Conservation (phyloP, 2,329 filamentous ascomycete species). For the Talaromyces albobiverticillius region DNA sequence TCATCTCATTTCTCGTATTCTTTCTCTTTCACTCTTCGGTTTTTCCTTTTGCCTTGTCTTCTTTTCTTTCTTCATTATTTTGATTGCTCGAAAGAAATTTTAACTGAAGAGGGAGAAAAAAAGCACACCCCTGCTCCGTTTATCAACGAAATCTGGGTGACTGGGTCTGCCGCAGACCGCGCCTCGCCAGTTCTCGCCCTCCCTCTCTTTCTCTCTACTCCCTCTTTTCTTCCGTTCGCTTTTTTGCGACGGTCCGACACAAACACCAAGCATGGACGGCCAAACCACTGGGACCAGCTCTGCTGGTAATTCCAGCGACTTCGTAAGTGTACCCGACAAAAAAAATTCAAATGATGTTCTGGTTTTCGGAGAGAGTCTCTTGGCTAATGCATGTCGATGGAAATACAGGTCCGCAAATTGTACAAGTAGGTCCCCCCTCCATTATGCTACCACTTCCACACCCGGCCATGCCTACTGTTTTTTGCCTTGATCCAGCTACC, state of each 20-base stretch:
- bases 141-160: too few relatives aligned
- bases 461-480: slow-evolving; percentile 12
- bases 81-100: too few relatives aligned
- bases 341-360: background rate
- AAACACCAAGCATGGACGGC: slow-evolving; percentile 40
- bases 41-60: too few relatives aligned
- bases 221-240: slow-evolving; percentile 3
- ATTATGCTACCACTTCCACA: too few relatives aligned
- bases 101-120: too few relatives aligned
- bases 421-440: slow-evolving; percentile 72
- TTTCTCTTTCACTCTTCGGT: too few relatives aligned
- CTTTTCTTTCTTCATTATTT: too few relatives aligned
- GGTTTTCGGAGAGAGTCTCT: too few relatives aligned
- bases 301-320: slow-evolving; percentile 88
- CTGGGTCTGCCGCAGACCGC: slow-evolving; percentile 11
- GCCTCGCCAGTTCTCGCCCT: slow-evolving; percentile 5
- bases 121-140: too few relatives aligned
- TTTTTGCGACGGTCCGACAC: slow-evolving; percentile 38
- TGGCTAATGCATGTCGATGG: slow-evolving; percentile 12
- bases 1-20: too few relatives aligned
- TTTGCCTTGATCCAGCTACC: slow-evolving; percentile 9
- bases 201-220: background rate
- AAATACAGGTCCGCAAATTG: slow-evolving; percentile 83
- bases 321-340: slow-evolving; percentile 61
- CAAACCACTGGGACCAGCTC: slow-evolving; percentile 42